A percentile compares a stretch with the other conserved stretches of the same genome.
Conservation (phyloP, 169 alveolate genomes). For the Plasmodium gonderi region DNA sequence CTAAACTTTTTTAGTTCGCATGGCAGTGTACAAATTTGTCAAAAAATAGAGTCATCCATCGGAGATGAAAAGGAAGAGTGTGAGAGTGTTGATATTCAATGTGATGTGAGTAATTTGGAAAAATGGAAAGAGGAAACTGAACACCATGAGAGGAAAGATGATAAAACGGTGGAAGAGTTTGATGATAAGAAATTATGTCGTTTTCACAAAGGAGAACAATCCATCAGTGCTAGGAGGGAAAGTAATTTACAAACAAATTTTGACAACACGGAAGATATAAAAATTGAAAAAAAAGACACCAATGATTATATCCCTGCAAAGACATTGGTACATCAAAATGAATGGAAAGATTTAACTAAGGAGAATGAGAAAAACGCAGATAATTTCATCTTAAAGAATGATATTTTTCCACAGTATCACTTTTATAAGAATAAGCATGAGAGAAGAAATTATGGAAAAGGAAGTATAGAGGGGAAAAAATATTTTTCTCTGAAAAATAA, state of each 20-base stretch:
- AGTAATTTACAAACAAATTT: background rate
- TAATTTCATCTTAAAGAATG: background rate
- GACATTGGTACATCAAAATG: background rate
- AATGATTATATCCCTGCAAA: background rate
- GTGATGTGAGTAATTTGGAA: background rate
- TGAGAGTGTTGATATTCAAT: background rate
- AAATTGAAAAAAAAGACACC: background rate
- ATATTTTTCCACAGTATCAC: background rate
- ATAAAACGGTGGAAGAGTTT: background rate
- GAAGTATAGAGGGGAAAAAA: background rate
- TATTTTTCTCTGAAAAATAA: constrained; percentile 3
- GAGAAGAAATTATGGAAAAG: background rate
- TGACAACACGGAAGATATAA: background rate
- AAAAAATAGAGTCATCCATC: background rate
- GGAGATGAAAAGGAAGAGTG: background rate
- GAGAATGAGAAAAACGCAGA: background rate
- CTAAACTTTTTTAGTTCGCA: constrained; percentile 45
- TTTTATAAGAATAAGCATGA: constrained; percentile 6
- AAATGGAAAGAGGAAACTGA: background rate
- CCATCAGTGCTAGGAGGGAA: background rate
- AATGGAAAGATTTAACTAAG: background rate
- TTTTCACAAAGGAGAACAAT: background rate
- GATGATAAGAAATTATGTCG: background rate
- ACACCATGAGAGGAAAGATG: background rate
- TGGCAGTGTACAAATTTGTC: background rate